phyloP scores from a whole-genome alignment of 2,329 filamentous ascomycete species.

The Botrytis fragariae region DNA sequence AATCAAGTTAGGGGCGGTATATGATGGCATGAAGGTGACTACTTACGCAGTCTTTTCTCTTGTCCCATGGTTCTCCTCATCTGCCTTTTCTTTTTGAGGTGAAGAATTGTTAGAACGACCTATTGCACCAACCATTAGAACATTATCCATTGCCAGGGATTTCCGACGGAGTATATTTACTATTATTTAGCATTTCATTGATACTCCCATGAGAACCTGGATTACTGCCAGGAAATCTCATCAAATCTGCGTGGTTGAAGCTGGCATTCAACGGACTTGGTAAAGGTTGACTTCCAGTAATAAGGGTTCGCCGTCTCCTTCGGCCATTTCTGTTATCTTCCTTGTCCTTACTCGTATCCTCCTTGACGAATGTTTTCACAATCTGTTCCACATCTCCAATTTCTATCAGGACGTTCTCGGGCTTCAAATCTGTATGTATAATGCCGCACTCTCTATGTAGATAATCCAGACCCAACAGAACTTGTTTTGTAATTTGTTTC shows the following conservation, averaged over 20 bases:
- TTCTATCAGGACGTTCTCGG: conserved; percentile 94
- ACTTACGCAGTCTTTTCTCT: conserved; percentile 92
- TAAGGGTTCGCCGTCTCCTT: conserved; percentile 84
- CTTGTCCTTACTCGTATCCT: conserved; percentile 61
- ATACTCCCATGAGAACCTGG: conserved; percentile 71
- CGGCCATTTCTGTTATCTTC: conserved; percentile 91
- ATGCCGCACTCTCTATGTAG: conserved; percentile 97
- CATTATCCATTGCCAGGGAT: conserved; percentile 39
- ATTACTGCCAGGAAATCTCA: conserved; percentile 54
- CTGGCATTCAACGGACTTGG: conserved; percentile 91
- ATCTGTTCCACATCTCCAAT: conserved; percentile 99
- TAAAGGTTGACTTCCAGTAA: conserved; percentile 93
- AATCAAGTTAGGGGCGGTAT: conserved; percentile 22
- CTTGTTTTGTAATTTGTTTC: conserved; percentile 98
- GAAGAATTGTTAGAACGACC: conserved; percentile 44
- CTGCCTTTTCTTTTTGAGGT: conserved; percentile 49
- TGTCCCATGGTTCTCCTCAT: conserved; percentile 70
- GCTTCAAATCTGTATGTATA: conserved; percentile 96
- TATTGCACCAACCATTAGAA: conserved; percentile 55
- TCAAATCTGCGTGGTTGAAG: conserved; percentile 76
- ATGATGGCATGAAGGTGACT: neutral
- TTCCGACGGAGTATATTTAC: conserved; percentile 52
- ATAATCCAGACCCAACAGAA: conserved; percentile 91
- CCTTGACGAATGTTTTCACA: conserved; percentile 92
- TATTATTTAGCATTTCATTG: conserved; percentile 79